Percentiles rank a stretch among this genome's conserved stretches.
Evolutionary conservation across 139 green algal species (phyloP).

Genomic region (Tetradesmus obliquus): DNA sequence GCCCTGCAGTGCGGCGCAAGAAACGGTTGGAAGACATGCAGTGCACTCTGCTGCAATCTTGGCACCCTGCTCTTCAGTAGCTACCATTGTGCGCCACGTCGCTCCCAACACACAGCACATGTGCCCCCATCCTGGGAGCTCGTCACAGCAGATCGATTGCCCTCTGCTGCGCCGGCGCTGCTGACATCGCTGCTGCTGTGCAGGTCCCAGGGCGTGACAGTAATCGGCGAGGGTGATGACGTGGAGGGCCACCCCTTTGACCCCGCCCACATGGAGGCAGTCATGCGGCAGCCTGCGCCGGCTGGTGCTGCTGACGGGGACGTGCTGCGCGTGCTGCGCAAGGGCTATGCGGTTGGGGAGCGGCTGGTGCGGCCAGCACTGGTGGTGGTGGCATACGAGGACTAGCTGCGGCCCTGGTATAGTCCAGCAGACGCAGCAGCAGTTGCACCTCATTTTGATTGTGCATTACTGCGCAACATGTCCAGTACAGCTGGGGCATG

Average conservation of each 20-base stretch:
- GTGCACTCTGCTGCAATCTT: too few species aligned
- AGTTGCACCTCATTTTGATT: background rate
- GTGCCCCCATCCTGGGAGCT: too few species aligned
- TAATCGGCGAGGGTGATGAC: constrained; percentile 3
- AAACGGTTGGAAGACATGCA: too few species aligned
- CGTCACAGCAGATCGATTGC: too few species aligned
- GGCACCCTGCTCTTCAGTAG: too few species aligned
- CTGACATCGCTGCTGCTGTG: background rate
- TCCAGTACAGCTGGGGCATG: background rate
- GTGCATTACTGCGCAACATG: background rate
- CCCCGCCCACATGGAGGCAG: constrained; percentile 90
- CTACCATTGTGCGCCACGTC: too few species aligned
- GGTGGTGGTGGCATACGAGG: constrained; percentile 42
- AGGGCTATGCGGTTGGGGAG: constrained; percentile 25
- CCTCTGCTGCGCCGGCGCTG: background rate
- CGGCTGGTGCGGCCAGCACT: constrained; percentile 32
- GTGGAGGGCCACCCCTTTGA: constrained; percentile 85
- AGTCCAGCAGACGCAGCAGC: background rate
- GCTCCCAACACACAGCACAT: background rate
- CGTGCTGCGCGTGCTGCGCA: constrained; percentile 29
- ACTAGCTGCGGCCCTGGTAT: background rate
- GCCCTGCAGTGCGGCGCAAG: too few species aligned
- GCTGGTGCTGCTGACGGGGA: constrained; percentile 16
- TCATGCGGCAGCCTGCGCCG: constrained; percentile 79
- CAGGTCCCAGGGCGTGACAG: constrained; percentile 15